phyloP scores from a whole-genome alignment of 176 grass and related monocot genomes.

The Cymbopogon citratus region DNA sequence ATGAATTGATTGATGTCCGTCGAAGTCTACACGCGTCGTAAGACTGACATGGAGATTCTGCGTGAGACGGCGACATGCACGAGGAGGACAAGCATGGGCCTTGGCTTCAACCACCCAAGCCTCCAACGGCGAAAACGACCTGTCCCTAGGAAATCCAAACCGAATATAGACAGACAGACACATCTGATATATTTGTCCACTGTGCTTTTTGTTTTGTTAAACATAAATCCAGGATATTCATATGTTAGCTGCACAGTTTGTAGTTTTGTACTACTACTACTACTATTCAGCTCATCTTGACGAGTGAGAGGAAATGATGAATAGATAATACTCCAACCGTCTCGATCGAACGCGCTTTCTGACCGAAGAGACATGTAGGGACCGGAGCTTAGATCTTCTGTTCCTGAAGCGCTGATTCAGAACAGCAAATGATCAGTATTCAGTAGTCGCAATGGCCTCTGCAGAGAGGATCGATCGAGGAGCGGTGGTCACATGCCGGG shows the following conservation, averaged over 20 bases:
- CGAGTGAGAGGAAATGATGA: not conserved
- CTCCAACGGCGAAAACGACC: slow-evolving; percentile 26
- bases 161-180: not conserved
- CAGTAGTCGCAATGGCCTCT: not conserved
- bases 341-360: slow-evolving; percentile 22
- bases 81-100: not conserved
- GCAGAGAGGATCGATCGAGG: too few relatives aligned
- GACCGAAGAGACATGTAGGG: not conserved
- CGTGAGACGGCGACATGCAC: not conserved
- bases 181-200: slow-evolving; percentile 14
- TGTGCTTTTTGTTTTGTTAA: too few relatives aligned
- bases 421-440: not conserved
- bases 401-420: not conserved
- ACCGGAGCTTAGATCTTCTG: slow-evolving; percentile 21
- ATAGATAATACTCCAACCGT: not conserved
- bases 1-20: not conserved
- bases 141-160: not conserved
- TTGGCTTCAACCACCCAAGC: not conserved
- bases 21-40: slow-evolving; percentile 36
- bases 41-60: slow-evolving; percentile 40
- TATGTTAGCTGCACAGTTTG: not conserved
- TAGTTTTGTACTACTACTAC: not conserved
- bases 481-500: slow-evolving; percentile 12
- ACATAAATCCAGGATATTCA: too few relatives aligned
- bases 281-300: slow-evolving; percentile 11